Evolutionary conservation across 176 grass and related monocot genomes (phyloP).

Genomic region (Carex myosuroides): DNA sequence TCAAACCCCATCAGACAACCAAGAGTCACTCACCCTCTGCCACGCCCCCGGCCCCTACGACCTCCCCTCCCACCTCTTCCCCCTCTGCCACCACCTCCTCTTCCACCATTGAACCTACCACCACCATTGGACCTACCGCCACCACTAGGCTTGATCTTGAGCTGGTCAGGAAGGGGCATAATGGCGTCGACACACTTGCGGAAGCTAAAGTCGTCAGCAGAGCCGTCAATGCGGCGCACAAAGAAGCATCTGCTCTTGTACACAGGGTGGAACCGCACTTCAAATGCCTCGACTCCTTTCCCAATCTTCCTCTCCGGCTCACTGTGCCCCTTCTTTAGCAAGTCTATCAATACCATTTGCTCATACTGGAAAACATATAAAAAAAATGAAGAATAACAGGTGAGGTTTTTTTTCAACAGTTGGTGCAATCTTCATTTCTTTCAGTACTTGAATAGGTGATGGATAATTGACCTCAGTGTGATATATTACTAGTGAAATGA

Average conservation of each 20-base stretch:
- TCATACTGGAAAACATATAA: slow-evolving; percentile 53
- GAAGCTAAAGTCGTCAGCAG: slow-evolving; percentile 85
- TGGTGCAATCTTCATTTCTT: not conserved
- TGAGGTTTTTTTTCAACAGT: not conserved
- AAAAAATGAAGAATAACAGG: not conserved
- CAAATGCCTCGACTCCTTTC: slow-evolving; percentile 62
- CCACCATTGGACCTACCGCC: slow-evolving; percentile 24
- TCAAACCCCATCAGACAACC: not conserved
- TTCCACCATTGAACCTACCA: slow-evolving; percentile 24
- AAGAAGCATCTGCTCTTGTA: slow-evolving; percentile 86
- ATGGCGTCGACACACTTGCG: slow-evolving; percentile 86
- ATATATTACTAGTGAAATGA: not conserved
- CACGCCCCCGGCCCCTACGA: slow-evolving; percentile 25
- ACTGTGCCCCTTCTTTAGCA: slow-evolving; percentile 69
- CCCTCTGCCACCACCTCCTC: slow-evolving; percentile 29
- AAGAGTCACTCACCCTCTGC: slow-evolving; percentile 33
- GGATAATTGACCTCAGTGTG: not conserved
- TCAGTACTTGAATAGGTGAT: not conserved
- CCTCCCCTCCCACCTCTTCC: slow-evolving; percentile 35
- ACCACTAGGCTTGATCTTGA: slow-evolving; percentile 45
- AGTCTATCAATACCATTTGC: slow-evolving; percentile 60
- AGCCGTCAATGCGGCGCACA: slow-evolving; percentile 52
- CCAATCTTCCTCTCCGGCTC: slow-evolving; percentile 75
- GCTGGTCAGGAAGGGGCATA: slow-evolving; percentile 69
- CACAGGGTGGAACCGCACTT: slow-evolving; percentile 61